Conservation (phyloP, 2,329 filamentous ascomycete genomes). For the Fusarium odoratissimum region DNA sequence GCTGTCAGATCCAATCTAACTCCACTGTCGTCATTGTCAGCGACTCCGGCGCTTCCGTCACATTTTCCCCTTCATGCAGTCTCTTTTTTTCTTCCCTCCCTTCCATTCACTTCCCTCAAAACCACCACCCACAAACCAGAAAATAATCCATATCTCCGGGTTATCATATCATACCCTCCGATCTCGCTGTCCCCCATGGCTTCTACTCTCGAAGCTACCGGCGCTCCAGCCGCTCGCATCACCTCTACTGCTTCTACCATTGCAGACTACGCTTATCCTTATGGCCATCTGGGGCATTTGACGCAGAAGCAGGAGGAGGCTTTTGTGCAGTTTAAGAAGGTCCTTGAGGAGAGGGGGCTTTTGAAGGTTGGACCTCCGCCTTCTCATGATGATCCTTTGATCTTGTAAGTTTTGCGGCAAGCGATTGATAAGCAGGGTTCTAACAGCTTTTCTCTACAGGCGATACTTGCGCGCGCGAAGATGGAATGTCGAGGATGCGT, state of each 20-base stretch:
- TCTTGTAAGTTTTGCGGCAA: conserved; percentile 67
- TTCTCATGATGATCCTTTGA: conserved; percentile 78
- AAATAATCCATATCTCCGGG: not conserved
- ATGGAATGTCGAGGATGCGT: conserved; percentile 82
- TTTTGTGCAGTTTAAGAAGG: conserved; percentile 76
- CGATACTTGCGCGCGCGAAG: conserved; percentile 88
- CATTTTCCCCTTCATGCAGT: conserved; percentile 20
- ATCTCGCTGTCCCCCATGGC: conserved; percentile 42
- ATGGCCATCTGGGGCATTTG: conserved; percentile 85
- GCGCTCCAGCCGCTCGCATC: conserved; percentile 45
- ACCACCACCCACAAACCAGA: not conserved
- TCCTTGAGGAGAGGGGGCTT: conserved; percentile 73
- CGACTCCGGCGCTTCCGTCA: conserved; percentile 42
- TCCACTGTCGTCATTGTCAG: conserved; percentile 29
- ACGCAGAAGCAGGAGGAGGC: conserved; percentile 74
- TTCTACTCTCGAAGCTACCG: conserved; percentile 38
- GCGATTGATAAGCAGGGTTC: conserved; percentile 10
- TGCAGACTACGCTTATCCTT: conserved; percentile 68
- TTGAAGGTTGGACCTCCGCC: conserved; percentile 67
- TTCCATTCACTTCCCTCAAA: conserved; percentile 1
- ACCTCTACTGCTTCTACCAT: conserved; percentile 46
- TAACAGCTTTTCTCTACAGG: conserved; percentile 57
- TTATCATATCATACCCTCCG: not conserved
- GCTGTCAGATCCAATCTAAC: conserved; percentile 28
- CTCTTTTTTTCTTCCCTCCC: conserved; percentile 11